Conservation (phyloP, 2,329 filamentous ascomycete genomes). For the Orbilia oligospora region DNA sequence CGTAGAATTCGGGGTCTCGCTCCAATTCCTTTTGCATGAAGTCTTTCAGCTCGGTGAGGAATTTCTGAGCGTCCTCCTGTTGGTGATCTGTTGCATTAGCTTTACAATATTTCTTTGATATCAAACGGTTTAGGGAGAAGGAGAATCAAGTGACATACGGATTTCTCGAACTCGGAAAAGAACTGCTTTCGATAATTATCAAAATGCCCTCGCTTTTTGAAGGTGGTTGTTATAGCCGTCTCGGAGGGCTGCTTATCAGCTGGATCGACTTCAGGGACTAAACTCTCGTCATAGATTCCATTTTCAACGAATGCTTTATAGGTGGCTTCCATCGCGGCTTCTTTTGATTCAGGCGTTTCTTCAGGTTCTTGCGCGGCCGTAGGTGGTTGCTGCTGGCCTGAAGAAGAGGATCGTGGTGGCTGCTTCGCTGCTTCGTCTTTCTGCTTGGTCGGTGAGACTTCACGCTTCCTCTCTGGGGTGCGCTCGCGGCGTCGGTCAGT, state of each 20-base stretch:
- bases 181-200: conserved; percentile 53
- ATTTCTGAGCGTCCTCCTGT: conserved; percentile 45
- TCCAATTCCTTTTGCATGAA: conserved; percentile 56
- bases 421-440: conserved; percentile 44
- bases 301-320: conserved; percentile 9
- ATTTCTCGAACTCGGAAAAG: conserved; percentile 53
- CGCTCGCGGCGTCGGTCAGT: conserved; percentile 35
- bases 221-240: conserved; percentile 38
- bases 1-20: conserved; percentile 55
- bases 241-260: conserved; percentile 51
- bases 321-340: not conserved
- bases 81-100: conserved; percentile 8
- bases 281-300: conserved; percentile 19
- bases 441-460: conserved; percentile 31
- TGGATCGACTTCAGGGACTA: conserved; percentile 34
- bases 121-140: not conserved
- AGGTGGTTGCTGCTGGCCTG: not conserved
- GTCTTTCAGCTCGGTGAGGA: conserved; percentile 44
- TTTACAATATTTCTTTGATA: not conserved
- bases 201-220: conserved; percentile 59
- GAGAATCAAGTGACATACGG: conserved; percentile 26
- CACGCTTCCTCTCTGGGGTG: conserved; percentile 37
- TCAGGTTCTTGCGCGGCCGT: conserved; percentile 6
- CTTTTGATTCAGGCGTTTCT: conserved; percentile 16
- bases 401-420: not conserved